These are phyloP conservation scores for Eutypa lata DNA, from an alignment of 2,329 filamentous ascomycete species.

Conservation along the genomic window DNA sequence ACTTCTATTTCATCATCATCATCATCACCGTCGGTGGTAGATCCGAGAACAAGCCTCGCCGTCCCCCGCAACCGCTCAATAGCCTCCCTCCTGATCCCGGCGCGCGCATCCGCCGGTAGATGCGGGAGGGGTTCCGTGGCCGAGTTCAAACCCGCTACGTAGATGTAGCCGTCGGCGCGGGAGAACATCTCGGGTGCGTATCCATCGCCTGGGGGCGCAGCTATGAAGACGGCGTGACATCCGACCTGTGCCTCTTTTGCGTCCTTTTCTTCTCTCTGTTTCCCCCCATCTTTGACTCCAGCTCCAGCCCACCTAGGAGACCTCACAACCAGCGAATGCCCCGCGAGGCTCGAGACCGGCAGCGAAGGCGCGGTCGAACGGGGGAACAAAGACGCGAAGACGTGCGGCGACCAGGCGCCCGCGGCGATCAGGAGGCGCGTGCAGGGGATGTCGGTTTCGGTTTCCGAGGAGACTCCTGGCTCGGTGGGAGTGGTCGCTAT, in stretches of 20 bases:
- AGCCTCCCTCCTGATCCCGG: conserved; percentile 38
- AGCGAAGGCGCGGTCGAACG: conserved; percentile 43
- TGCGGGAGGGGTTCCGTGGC: conserved; percentile 57
- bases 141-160: conserved; percentile 70
- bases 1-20: conserved; percentile 55
- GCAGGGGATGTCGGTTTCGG: conserved; percentile 56
- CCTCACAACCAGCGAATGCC: conserved; percentile 67
- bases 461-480: too few relatives aligned
- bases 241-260: conserved; percentile 15
- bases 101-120: conserved; percentile 44
- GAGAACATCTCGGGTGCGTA: conserved; percentile 73
- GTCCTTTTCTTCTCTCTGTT: too few relatives aligned
- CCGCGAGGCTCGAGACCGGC: conserved; percentile 61
- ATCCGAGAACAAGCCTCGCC: conserved; percentile 44
- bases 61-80: conserved; percentile 48
- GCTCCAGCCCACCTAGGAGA: conserved; percentile 50
- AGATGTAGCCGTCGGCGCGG: conserved; percentile 64
- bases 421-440: conserved; percentile 64
- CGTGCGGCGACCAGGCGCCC: conserved; percentile 67
- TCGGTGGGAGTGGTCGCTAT: too few relatives aligned
- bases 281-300: too few relatives aligned
- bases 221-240: conserved; percentile 69
- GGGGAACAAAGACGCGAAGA: conserved; percentile 66
- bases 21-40: conserved; percentile 38
- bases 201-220: conserved; percentile 44